Conservation (phyloP, 164 flowering plant species). For the Magnolia kwangsiensis region DNA sequence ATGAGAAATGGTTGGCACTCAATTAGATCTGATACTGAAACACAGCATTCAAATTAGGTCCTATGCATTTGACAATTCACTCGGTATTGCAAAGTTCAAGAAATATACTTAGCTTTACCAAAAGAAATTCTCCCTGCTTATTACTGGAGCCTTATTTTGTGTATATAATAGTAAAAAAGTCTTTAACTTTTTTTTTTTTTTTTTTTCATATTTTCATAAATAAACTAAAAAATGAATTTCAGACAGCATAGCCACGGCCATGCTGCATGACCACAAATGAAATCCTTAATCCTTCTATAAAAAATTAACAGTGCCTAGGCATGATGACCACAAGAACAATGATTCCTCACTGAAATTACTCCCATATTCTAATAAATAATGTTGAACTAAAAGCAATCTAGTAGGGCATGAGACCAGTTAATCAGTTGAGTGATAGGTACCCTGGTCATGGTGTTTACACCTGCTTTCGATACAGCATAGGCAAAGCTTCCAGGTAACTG, state of each 20-base stretch:
- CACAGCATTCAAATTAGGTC: no score
- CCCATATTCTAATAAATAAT: neutral
- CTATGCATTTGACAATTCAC: no score
- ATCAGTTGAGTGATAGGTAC: conserved; percentile 24
- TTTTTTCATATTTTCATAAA: neutral
- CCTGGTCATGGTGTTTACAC: conserved; percentile 53
- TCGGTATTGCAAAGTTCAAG: no score
- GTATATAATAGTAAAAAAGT: no score
- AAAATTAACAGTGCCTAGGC: no score
- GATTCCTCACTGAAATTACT: neutral
- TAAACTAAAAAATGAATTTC: neutral
- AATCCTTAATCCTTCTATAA: no score
- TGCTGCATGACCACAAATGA: neutral
- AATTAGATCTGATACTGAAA: no score
- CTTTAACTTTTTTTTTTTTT: neutral
- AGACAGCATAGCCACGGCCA: neutral
- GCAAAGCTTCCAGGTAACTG: conserved; percentile 53
- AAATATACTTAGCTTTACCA: no score
- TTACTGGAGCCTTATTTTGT: no score
- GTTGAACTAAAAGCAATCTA: neutral
- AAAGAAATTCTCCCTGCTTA: no score
- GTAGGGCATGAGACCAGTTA: neutral
- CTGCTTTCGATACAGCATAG: conserved; percentile 62
- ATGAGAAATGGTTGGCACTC: no score
- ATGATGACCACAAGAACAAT: neutral